A percentile compares a stretch with the other conserved stretches of the same genome.
Evolutionary conservation across 2,329 filamentous ascomycete genomes (phyloP).

Genomic region (Ophiosphaerella herpotricha): DNA sequence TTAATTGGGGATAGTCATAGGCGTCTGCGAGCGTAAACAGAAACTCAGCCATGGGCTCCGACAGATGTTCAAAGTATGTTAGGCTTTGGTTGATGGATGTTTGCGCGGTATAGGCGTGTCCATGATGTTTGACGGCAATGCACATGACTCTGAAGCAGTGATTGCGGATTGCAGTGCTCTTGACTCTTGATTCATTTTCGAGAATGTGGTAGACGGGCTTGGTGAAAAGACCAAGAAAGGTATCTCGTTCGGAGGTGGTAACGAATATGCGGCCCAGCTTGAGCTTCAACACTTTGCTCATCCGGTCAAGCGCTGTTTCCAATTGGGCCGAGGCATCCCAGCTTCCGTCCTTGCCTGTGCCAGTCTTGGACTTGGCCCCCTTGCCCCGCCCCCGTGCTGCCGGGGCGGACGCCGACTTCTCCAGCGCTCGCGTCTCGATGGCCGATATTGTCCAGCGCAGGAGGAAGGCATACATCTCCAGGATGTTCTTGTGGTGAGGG

Average conservation of each 20-base stretch:
- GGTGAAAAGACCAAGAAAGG: constrained; percentile 89
- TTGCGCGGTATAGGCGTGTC: constrained; percentile 94
- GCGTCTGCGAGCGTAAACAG: constrained; percentile 93
- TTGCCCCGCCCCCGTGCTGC: constrained; percentile 75
- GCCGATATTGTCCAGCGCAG: constrained; percentile 93
- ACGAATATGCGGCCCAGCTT: constrained; percentile 92
- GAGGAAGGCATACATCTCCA: constrained; percentile 93
- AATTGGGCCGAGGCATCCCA: constrained; percentile 93
- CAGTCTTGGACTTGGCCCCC: constrained; percentile 70
- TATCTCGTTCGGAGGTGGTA: constrained; percentile 94
- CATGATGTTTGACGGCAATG: constrained; percentile 95
- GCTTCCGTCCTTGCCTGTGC: constrained; percentile 66
- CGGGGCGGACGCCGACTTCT: constrained; percentile 77
- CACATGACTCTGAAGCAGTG: constrained; percentile 97
- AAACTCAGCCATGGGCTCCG: constrained; percentile 98
- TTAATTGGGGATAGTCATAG: constrained; percentile 95
- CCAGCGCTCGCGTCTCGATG: constrained; percentile 91
- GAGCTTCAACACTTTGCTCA: constrained; percentile 94
- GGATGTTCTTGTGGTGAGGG: constrained; percentile 83
- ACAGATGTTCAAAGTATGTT: constrained; percentile 98
- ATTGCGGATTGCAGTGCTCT: constrained; percentile 88
- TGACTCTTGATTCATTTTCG: constrained; percentile 91
- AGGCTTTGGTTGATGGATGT: constrained; percentile 97
- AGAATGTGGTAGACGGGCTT: constrained; percentile 91
- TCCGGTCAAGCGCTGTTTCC: constrained; percentile 84